These are phyloP conservation scores for Rossbeevera mucosa DNA, from an alignment of 768 basidiomycete species.

Conservation along the genomic window DNA sequence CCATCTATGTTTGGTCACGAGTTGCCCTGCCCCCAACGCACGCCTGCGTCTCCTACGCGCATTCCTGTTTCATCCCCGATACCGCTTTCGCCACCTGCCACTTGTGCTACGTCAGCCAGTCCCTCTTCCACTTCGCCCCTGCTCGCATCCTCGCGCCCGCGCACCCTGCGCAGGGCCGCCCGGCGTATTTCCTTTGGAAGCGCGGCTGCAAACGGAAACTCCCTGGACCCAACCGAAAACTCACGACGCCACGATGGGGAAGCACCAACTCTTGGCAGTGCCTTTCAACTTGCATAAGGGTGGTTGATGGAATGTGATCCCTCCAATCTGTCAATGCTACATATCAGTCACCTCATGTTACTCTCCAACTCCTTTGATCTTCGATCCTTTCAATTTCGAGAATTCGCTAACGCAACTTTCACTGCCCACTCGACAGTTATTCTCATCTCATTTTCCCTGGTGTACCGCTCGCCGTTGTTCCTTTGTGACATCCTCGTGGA, in stretches of 20 bases:
- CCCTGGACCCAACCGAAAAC: conserved; percentile 34
- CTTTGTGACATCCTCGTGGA: not conserved
- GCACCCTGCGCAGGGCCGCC: conserved; percentile 34
- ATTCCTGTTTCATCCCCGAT: conserved; percentile 29
- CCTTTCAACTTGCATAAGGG: conserved; percentile 59
- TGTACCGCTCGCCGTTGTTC: conserved; percentile 2
- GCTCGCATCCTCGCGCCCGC: conserved; percentile 20
- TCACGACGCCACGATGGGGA: conserved; percentile 28
- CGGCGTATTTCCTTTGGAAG: conserved; percentile 67
- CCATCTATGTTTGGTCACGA: conserved; percentile 67
- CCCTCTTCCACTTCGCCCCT: conserved; percentile 15
- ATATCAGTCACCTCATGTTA: conserved; percentile 3
- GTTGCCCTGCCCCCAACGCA: conserved; percentile 44
- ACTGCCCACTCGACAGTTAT: not conserved
- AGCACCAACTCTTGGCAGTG: conserved; percentile 54
- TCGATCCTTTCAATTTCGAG: not conserved
- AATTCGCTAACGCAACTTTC: not conserved
- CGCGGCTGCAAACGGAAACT: conserved; percentile 30
- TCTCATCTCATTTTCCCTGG: not conserved
- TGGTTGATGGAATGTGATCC: not conserved
- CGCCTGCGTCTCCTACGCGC: conserved; percentile 29
- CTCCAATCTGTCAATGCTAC: conserved; percentile 9
- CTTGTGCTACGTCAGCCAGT: conserved; percentile 1
- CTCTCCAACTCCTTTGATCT: not conserved
- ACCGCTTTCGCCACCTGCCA: conserved; percentile 16